phyloP scores from a whole-genome alignment of 2,329 filamentous ascomycete genomes.

The Didymella pinodella region DNA sequence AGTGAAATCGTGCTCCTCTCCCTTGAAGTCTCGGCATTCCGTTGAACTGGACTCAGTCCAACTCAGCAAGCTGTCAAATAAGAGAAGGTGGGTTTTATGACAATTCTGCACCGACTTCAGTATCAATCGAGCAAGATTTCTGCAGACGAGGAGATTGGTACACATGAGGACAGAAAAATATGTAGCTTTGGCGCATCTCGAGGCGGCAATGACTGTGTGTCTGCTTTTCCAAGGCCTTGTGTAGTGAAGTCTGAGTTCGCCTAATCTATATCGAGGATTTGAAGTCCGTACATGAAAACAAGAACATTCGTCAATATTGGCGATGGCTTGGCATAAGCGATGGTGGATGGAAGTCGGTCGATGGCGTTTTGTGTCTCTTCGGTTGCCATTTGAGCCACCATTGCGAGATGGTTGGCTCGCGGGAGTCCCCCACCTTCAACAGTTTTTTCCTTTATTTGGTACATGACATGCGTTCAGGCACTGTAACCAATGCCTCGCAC shows the following conservation, averaged over 20 bases:
- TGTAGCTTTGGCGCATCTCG: neutral
- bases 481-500: neutral
- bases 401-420: neutral
- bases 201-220: neutral
- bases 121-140: neutral
- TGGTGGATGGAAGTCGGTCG: neutral
- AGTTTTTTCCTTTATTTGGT: too few species aligned
- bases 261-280: neutral
- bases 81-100: neutral
- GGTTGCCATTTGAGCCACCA: neutral
- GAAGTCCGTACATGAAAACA: neutral
- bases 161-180: neutral
- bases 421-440: neutral
- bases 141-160: neutral
- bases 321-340: too few species aligned
- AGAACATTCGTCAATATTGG: neutral
- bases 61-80: neutral
- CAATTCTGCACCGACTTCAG: neutral
- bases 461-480: too few species aligned
- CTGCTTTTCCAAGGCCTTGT: neutral
- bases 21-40: constrained; percentile 65
- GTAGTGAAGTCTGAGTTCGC: neutral
- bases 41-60: too few species aligned
- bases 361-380: neutral
- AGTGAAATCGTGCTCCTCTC: constrained; percentile 96